Base-by-base conservation (phyloP, 73 alveolate genomes). In the Paramecium octaurelia region DNA sequence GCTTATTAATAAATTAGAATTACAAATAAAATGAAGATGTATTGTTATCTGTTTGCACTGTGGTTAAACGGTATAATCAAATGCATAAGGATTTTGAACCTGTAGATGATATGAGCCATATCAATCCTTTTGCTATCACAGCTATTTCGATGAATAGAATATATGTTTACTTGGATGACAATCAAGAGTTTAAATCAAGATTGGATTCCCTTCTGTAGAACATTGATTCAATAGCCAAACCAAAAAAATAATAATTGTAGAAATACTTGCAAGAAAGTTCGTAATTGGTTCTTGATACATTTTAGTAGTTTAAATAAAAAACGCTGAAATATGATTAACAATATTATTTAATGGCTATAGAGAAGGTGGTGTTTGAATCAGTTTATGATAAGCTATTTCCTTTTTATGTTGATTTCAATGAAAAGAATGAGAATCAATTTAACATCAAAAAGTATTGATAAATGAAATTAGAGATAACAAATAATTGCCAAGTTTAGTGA, bases 21-120 rank as follows among this genome's bases (percentile, higher is more conserved):
- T 80, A 80, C n/a, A 80, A 80, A 80, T 9, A 20, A 23, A 80
- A 80, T 80, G 91, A 80, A 80, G 91, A 80, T 80, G 46, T 48
- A 80, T 34, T 80, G 46, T 24, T 80, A 20, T 48, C 70, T 11
- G 57, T 80, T 44, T 21, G 44, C 46, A 42, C 14, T 40, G 43
- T 42, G 12, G 75, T 80, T 20, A 80, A 46, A 64, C 10, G 91
- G 46, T 80, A 44, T 46, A 80, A 80, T 80, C 16, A 80, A 44
- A 44, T 42, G 2, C 27, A 80, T 80, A 80, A 42, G 48, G 87
- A 73, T 38, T 34, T 34, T 73, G 87, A 73, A 73, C 60, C 59
- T 29, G 20, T 73, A 21, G 87, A 73, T 73, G 87, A 73, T 73
- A 12, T 73, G 46, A 73, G 59, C 16, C 87, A 73, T 36, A 73